A percentile compares a stretch with the other conserved stretches of the same genome.
These are phyloP conservation scores for Tylopilus sp. DNA, from an alignment of 768 basidiomycete species.

Conservation along the genomic window DNA sequence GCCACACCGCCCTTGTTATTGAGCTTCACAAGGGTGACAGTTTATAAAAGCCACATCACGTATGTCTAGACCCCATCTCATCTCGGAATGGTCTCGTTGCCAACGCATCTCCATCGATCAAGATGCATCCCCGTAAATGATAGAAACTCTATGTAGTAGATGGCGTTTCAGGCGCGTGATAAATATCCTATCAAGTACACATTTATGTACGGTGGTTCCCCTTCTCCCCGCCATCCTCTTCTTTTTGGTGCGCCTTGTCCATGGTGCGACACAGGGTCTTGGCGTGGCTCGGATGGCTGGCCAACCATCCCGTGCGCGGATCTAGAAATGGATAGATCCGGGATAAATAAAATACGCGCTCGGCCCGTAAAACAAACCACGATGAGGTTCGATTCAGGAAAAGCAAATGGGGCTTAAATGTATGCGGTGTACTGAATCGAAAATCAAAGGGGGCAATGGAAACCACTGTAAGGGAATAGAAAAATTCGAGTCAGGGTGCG, in stretches of 20 bases:
- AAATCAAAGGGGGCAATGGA: slow-evolving; percentile 5
- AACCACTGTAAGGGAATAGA: slow-evolving; percentile 20
- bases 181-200: slow-evolving; percentile 25
- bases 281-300: not conserved
- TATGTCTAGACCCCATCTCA: not conserved
- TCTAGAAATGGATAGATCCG: slow-evolving; percentile 18
- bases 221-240: not conserved
- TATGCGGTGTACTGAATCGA: slow-evolving; percentile 17
- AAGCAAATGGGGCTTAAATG: slow-evolving; percentile 13
- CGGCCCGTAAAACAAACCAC: slow-evolving; percentile 10
- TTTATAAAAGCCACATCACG: too few relatives aligned
- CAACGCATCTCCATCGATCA: slow-evolving; percentile 8
- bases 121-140: too few relatives aligned
- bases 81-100: not conserved
- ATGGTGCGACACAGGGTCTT: not conserved
- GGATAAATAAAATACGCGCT: slow-evolving; percentile 25
- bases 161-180: slow-evolving; percentile 3
- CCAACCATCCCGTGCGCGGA: slow-evolving; percentile 2
- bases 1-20: not conserved
- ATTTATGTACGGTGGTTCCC: slow-evolving; percentile 13
- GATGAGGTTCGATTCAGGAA: slow-evolving; percentile 17
- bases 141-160: slow-evolving; percentile 13
- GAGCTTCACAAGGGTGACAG: too few relatives aligned
- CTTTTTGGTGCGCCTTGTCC: slow-evolving; percentile 6
- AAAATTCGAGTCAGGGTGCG: slow-evolving; percentile 16